Base-by-base conservation (phyloP, 192 early-diverging fungal species). In the Mortierella hygrophila region DNA sequence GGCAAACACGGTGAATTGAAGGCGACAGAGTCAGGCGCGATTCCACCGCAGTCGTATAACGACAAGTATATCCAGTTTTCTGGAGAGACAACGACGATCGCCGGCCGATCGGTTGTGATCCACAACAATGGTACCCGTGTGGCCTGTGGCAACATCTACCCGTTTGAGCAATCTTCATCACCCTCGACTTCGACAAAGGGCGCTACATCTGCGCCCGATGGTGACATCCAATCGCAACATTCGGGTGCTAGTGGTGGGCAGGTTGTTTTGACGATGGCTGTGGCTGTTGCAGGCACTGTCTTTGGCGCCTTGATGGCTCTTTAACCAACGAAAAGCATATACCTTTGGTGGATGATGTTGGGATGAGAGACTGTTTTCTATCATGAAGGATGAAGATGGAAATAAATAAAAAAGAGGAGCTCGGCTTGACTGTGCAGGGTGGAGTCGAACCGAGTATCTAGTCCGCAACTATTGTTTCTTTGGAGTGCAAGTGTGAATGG, bases 101-200 rank as follows among this genome's bases (percentile, higher is more conserved):
- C 26, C 6, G 70, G 70, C 6, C 49, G 81, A 52, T 82, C 81
- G 35, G 23, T 82, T 8, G 81, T 82, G n/a, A 82, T 82, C 54
- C 81, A 82, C 54, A 82, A 82, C 81, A 82, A 82, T 32, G 81
- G 74, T 8, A 49, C 74, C 6, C 81, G 81, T 20, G 70, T 82
- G 18, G 81, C 81, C 7, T 82, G 81, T 40, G 81, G 38, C 29
- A 72, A 82, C 57, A 72, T 82, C 35, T 3, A n/a, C 2, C 78
- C 78, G 2, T 42, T 32, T 42, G 44, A 32, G 0, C 60, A 65
- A 32, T 29, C 60, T 1, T 29, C 60, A 3, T 32, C 26, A 13
- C 57, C n/a, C n/a, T 65, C 29, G 60, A 4, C 60, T 26, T 65
- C 10, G n/a, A 6, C 60, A 65, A 29, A 65, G 0, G 18, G 49